Conservation (phyloP, 2,329 filamentous ascomycete genomes). For the Ceratocystis harringtonii region DNA sequence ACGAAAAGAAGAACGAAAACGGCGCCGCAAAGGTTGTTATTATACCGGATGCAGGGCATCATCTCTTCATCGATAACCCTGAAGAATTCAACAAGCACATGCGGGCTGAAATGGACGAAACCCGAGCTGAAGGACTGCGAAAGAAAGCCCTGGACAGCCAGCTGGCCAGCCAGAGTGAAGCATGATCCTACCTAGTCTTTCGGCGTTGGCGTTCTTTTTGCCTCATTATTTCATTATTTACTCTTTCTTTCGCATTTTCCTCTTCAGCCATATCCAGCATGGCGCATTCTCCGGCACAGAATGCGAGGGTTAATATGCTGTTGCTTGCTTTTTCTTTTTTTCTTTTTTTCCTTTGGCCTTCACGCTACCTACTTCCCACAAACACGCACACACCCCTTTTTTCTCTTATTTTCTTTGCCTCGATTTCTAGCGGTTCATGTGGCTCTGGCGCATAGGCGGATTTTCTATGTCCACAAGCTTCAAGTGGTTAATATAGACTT, state of each 20-base stretch:
- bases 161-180: neutral
- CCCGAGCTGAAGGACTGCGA: constrained; percentile 23
- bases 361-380: neutral
- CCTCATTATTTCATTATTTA: neutral
- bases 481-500: neutral
- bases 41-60: constrained; percentile 46
- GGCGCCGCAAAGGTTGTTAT: constrained; percentile 72
- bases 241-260: neutral
- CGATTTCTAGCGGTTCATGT: neutral
- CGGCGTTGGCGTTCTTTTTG: neutral
- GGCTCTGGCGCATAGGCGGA: neutral
- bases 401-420: neutral
- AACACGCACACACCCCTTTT: neutral
- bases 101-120: constrained; percentile 39
- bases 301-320: neutral
- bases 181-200: neutral
- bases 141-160: neutral
- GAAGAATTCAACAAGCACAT: constrained; percentile 42
- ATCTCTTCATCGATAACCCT: constrained; percentile 45
- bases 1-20: constrained; percentile 57
- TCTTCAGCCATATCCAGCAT: neutral
- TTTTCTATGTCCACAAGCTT: neutral
- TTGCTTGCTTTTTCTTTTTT: neutral
- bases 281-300: neutral
- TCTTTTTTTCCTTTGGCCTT: neutral